phyloP scores from a whole-genome alignment of 2,329 filamentous ascomycete species.

The Lasiodiplodia theobromae region DNA sequence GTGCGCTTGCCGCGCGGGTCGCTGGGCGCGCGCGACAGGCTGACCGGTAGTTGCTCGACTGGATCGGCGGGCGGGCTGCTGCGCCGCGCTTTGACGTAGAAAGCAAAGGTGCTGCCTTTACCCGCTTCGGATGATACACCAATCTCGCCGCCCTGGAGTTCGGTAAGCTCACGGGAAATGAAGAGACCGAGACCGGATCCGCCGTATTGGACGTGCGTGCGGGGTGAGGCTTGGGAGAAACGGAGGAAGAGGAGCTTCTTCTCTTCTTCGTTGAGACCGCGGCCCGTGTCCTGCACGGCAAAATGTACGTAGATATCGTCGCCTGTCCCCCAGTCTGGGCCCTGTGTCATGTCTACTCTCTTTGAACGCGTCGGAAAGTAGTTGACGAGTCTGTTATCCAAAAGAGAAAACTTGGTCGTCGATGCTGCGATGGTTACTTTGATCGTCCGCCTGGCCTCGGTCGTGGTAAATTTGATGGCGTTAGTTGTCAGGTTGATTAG shows the following conservation, averaged over 20 bases:
- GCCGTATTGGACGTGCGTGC: slow-evolving; percentile 79
- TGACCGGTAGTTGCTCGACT: slow-evolving; percentile 38
- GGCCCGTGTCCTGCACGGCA: slow-evolving; percentile 78
- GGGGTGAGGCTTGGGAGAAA: slow-evolving; percentile 79
- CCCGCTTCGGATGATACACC: slow-evolving; percentile 73
- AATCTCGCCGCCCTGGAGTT: slow-evolving; percentile 81
- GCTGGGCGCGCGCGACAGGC: slow-evolving; percentile 40
- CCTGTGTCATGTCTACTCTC: slow-evolving; percentile 55
- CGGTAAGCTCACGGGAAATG: slow-evolving; percentile 79
- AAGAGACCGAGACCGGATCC: slow-evolving; percentile 81
- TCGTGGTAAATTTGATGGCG: slow-evolving; percentile 80
- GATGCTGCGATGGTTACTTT: slow-evolving; percentile 71
- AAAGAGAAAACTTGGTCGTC: slow-evolving; percentile 58
- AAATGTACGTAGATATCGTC: slow-evolving; percentile 72
- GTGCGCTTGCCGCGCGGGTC: slow-evolving; percentile 40
- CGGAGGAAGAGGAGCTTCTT: slow-evolving; percentile 78
- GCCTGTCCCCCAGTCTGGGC: slow-evolving; percentile 73
- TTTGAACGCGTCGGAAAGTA: slow-evolving; percentile 67
- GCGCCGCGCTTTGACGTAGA: slow-evolving; percentile 75
- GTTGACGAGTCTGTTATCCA: slow-evolving; percentile 57
- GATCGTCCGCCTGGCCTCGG: slow-evolving; percentile 68
- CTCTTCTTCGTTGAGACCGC: slow-evolving; percentile 73
- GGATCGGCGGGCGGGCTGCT: slow-evolving; percentile 49
- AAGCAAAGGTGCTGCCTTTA: slow-evolving; percentile 76
- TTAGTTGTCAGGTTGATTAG: slow-evolving; percentile 83